Conservation (phyloP, 1,284 basidiomycete species). For the Mycosarcoma mackinlayi region DNA sequence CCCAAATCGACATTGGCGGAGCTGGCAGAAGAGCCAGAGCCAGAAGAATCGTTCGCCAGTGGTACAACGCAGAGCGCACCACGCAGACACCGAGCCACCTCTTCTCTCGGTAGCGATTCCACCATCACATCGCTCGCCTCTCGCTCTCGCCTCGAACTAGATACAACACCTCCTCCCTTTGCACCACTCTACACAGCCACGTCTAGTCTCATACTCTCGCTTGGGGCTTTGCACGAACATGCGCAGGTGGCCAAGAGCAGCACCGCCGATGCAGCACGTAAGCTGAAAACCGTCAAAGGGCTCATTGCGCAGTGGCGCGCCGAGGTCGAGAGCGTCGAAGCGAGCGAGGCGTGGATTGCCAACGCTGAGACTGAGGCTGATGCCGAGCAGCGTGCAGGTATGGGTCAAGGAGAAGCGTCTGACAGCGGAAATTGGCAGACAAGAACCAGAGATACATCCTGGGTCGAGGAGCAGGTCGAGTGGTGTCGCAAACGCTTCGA, state of each 20-base stretch:
- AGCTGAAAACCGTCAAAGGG: conserved; percentile 28
- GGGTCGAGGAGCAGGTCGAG: conserved; percentile 32
- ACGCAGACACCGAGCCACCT: not conserved
- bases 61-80: not conserved
- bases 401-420: too few species aligned
- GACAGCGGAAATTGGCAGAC: too few species aligned
- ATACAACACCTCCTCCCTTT: conserved; percentile 9
- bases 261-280: conserved; percentile 36
- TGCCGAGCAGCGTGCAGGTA: not conserved
- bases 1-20: not conserved
- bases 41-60: not conserved
- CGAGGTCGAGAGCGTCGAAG: conserved; percentile 36
- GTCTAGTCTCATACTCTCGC: conserved; percentile 8
- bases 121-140: conserved; percentile 5
- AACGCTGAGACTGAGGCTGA: not conserved
- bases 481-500: conserved; percentile 21
- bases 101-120: not conserved
- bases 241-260: conserved; percentile 40
- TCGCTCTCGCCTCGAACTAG: not conserved
- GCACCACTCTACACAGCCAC: conserved; percentile 27
- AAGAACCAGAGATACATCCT: too few species aligned
- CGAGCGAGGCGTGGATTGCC: conserved; percentile 32
- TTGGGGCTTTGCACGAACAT: conserved; percentile 44
- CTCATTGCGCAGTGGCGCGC: conserved; percentile 34
- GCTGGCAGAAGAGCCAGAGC: too few species aligned